Percentiles rank a stretch among this genome's conserved stretches.
Conservation (phyloP, 2,329 filamentous ascomycete genomes). For the Parascedosporium putredinis region DNA sequence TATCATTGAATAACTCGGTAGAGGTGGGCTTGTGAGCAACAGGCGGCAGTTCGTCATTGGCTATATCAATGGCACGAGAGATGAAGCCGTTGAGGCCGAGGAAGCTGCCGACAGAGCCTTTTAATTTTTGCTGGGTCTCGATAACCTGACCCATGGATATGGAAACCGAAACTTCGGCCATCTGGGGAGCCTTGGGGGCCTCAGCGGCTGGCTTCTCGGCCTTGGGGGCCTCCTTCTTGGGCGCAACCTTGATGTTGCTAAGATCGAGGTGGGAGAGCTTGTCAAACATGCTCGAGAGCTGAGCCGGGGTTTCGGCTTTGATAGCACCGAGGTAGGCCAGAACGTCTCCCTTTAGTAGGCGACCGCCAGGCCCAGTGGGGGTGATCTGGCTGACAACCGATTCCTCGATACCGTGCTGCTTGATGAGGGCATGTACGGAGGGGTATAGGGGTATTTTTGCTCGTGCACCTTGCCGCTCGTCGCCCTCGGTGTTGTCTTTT, state of each 20-base stretch:
- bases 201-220: constrained; percentile 26
- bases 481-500: constrained; percentile 22
- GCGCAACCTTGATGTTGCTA: constrained; percentile 82
- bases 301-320: constrained; percentile 57
- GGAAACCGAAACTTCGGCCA: constrained; percentile 56
- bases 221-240: constrained; percentile 32
- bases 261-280: constrained; percentile 80
- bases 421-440: constrained; percentile 73
- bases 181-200: constrained; percentile 28
- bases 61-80: constrained; percentile 70
- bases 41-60: constrained; percentile 76
- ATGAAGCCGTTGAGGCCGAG: constrained; percentile 83
- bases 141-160: constrained; percentile 72
- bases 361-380: constrained; percentile 76
- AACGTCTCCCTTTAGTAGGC: constrained; percentile 90
- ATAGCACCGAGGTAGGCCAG: constrained; percentile 81
- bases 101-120: constrained; percentile 66
- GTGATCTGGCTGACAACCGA: constrained; percentile 72
- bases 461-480: constrained; percentile 42
- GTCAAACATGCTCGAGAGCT: constrained; percentile 59
- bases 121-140: constrained; percentile 70
- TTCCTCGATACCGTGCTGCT: constrained; percentile 65
- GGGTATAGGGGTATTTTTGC: constrained; percentile 68
- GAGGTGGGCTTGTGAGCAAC: constrained; percentile 51
- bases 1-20: constrained; percentile 79